Evolutionary conservation across 1,284 basidiomycete genomes (phyloP).

Genomic region (Irpex sp.): DNA sequence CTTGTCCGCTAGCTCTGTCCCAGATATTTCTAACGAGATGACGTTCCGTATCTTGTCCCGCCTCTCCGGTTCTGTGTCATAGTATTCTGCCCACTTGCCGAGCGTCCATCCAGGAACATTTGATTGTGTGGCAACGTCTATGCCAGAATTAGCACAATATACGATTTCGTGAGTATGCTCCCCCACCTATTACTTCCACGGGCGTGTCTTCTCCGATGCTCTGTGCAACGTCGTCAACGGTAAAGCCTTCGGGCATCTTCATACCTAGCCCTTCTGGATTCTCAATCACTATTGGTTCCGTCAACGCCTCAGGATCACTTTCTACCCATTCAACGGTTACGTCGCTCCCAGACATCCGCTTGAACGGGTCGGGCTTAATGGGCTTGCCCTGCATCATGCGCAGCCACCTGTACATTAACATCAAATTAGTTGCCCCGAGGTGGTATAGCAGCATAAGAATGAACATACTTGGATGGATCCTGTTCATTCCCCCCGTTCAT

Average conservation of each 20-base stretch:
- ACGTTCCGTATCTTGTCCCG: conserved; percentile 71
- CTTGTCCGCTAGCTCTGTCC: conserved; percentile 42
- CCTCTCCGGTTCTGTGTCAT: conserved; percentile 55
- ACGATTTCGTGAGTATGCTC: conserved; percentile 3
- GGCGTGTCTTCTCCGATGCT: conserved; percentile 75
- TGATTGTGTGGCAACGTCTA: conserved; percentile 83
- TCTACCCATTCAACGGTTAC: conserved; percentile 72
- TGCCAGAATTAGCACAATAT: conserved; percentile 8
- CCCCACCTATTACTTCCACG: conserved; percentile 86
- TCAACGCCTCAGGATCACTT: conserved; percentile 64
- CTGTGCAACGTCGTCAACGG: conserved; percentile 77
- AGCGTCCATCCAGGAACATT: conserved; percentile 85
- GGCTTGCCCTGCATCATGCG: conserved; percentile 62
- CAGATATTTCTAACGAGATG: conserved; percentile 36
- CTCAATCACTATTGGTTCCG: conserved; percentile 74
- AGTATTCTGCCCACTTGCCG: conserved; percentile 89
- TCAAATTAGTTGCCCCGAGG: neutral
- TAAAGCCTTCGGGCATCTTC: conserved; percentile 77
- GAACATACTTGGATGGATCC: conserved; percentile 42
- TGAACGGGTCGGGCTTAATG: conserved; percentile 60
- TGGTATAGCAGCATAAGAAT: neutral
- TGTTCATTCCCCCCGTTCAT: conserved; percentile 53
- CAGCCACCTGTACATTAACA: conserved; percentile 44
- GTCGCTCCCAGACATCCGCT: conserved; percentile 60
- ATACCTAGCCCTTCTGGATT: conserved; percentile 77